Percentiles rank a stretch among this genome's conserved stretches.
phyloP scores from a whole-genome alignment of 306 rosid genomes.

The Comarum palustre region DNA sequence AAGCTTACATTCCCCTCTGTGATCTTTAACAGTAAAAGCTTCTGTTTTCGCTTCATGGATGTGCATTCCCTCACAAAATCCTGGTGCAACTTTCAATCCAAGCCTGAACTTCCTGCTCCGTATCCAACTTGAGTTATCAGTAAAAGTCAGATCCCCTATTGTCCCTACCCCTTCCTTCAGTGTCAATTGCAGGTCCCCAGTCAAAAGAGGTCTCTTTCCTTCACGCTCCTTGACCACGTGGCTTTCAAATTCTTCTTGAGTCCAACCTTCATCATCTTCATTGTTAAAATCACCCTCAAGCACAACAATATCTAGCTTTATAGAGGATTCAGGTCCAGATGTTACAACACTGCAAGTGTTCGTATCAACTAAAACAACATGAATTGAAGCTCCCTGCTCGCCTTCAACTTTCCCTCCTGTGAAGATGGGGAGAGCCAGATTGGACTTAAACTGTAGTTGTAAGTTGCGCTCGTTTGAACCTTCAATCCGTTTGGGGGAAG shows the following conservation, averaged over 20 bases:
- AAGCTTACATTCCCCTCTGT: constrained; percentile 93
- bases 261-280: constrained; percentile 94
- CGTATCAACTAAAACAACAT: constrained; percentile 74
- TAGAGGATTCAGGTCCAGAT: constrained; percentile 70
- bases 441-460: constrained; percentile 77
- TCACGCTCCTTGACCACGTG: constrained; percentile 97
- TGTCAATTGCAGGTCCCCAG: constrained; percentile 83
- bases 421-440: constrained; percentile 90
- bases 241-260: constrained; percentile 84
- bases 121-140: constrained; percentile 99
- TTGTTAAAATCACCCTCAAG: constrained; percentile 98
- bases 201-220: constrained; percentile 93
- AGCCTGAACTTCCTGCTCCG: constrained; percentile 98
- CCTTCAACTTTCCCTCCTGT: constrained; percentile 99
- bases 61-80: constrained; percentile 71
- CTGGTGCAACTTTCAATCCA: constrained; percentile 77
- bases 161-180: constrained; percentile 99
- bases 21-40: constrained; percentile 98
- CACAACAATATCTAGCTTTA: constrained; percentile 85
- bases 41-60: constrained; percentile 97
- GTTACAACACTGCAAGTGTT: constrained; percentile 51
- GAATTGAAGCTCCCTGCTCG: constrained; percentile 97
- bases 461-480: constrained; percentile 87
- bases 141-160: constrained; percentile 81
- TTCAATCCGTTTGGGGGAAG: constrained; percentile 92